Evolutionary conservation across 305 asterid species (phyloP).

Genomic region (Solanum hybrid): DNA sequence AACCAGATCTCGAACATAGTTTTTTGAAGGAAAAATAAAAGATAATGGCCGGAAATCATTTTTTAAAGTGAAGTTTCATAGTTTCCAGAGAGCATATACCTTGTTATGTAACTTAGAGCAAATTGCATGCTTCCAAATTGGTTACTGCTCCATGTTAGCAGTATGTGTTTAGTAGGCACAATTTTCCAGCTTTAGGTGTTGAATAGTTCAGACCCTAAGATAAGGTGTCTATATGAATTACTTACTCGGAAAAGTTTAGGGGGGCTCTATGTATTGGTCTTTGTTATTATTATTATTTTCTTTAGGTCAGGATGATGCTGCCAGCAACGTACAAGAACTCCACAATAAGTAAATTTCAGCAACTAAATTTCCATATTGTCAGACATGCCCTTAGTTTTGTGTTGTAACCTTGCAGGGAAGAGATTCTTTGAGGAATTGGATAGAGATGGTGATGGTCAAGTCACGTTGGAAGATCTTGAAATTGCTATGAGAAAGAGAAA

Average conservation of each 20-base stretch:
- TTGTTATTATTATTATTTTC: not conserved
- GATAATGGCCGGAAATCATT: not conserved
- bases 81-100: not conserved
- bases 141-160: not conserved
- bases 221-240: not conserved
- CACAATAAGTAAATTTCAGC: not conserved
- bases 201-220: not conserved
- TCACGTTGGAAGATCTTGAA: conserved; percentile 92
- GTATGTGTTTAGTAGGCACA: not conserved
- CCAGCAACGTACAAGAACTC: not conserved
- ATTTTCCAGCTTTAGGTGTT: not conserved
- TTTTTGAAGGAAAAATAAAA: not conserved
- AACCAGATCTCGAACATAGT: not conserved
- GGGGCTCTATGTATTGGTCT: not conserved
- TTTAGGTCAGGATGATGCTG: not conserved
- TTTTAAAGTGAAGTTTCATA: not conserved
- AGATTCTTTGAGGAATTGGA: conserved; percentile 94
- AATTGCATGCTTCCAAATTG: not conserved
- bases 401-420: conserved; percentile 49
- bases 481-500: conserved; percentile 87
- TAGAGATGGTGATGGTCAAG: conserved; percentile 96
- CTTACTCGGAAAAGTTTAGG: not conserved
- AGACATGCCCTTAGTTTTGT: not conserved
- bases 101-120: not conserved
- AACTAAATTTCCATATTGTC: not conserved